phyloP scores from a whole-genome alignment of 2,329 filamentous ascomycete genomes.

The Exophiala aquamarina region DNA sequence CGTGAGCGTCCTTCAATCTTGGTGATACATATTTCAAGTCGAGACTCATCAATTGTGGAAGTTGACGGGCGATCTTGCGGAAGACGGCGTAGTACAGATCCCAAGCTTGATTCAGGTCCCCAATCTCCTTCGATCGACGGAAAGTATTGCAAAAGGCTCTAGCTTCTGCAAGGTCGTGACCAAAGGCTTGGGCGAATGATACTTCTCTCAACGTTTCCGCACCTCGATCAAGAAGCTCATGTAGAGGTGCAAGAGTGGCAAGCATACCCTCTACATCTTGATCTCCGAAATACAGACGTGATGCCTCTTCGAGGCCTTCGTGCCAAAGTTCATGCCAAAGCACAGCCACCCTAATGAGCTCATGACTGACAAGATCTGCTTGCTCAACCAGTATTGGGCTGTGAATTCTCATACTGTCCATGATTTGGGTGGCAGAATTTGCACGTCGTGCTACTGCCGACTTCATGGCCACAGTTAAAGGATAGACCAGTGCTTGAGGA shows the following conservation, averaged over 20 bases:
- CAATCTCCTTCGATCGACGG: constrained; percentile 81
- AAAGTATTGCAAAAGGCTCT: constrained; percentile 95
- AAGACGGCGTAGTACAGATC: constrained; percentile 99
- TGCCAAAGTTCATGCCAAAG: constrained; percentile 99
- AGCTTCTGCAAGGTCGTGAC: constrained; percentile 89
- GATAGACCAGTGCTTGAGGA: constrained; percentile 94
- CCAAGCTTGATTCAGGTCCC: constrained; percentile 97
- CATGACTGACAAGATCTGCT: constrained; percentile 90
- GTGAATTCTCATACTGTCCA: constrained; percentile 97
- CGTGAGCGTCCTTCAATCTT: constrained; percentile 78
- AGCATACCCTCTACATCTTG: constrained; percentile 99
- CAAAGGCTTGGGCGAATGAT: constrained; percentile 96
- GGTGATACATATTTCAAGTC: constrained; percentile 97
- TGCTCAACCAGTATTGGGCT: constrained; percentile 91
- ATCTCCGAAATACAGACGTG: constrained; percentile 93
- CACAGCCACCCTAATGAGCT: constrained; percentile 94
- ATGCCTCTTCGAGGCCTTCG: constrained; percentile 94
- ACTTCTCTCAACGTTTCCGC: constrained; percentile 93
- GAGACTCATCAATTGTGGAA: constrained; percentile 87
- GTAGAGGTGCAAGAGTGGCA: constrained; percentile 80
- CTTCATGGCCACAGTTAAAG: constrained; percentile 96
- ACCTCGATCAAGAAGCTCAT: constrained; percentile 85
- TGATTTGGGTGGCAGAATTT: constrained; percentile 85
- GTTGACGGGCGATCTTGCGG: constrained; percentile 87
- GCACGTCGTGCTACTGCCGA: constrained; percentile 83